Conservation (phyloP, 257 asterid species). For the Fraxinus excelsior region DNA sequence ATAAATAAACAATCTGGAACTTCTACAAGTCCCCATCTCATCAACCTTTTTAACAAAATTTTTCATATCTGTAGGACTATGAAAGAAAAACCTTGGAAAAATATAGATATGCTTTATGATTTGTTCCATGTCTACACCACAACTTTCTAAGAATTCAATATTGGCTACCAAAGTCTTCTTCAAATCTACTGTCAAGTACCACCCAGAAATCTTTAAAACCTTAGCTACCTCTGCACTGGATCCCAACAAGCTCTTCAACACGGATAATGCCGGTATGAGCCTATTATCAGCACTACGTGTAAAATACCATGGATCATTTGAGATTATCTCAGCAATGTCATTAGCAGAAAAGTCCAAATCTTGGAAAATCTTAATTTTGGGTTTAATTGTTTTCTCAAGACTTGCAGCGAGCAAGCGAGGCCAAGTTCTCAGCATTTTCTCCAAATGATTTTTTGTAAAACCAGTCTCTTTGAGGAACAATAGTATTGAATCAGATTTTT, state of each 20-base stretch:
- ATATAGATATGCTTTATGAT: neutral
- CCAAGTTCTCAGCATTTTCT: slow-evolving; percentile 15
- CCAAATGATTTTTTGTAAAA: slow-evolving; percentile 40
- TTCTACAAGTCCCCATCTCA: slow-evolving; percentile 23
- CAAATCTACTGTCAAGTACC: slow-evolving; percentile 24
- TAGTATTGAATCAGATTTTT: slow-evolving; percentile 29
- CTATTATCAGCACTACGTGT: slow-evolving; percentile 20
- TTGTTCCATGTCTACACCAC: slow-evolving; percentile 33
- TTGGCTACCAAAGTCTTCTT: slow-evolving; percentile 35
- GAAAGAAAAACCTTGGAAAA: slow-evolving; percentile 33
- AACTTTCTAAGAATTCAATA: slow-evolving; percentile 34
- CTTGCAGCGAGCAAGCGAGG: slow-evolving; percentile 25
- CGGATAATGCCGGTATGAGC: slow-evolving; percentile 28
- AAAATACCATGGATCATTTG: slow-evolving; percentile 24
- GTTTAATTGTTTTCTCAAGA: slow-evolving; percentile 39
- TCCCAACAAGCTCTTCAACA: slow-evolving; percentile 28
- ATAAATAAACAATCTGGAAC: slow-evolving; percentile 21
- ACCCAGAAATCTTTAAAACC: slow-evolving; percentile 20
- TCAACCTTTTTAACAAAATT: slow-evolving; percentile 31
- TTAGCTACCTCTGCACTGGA: slow-evolving; percentile 28
- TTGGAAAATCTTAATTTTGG: slow-evolving; percentile 34
- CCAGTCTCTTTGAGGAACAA: slow-evolving; percentile 35
- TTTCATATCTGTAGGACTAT: slow-evolving; percentile 32
- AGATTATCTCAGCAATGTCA: slow-evolving; percentile 30
- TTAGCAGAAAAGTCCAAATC: slow-evolving; percentile 30